phyloP scores from a whole-genome alignment of 2,329 filamentous ascomycete species.

The Talaromyces sp. region DNA sequence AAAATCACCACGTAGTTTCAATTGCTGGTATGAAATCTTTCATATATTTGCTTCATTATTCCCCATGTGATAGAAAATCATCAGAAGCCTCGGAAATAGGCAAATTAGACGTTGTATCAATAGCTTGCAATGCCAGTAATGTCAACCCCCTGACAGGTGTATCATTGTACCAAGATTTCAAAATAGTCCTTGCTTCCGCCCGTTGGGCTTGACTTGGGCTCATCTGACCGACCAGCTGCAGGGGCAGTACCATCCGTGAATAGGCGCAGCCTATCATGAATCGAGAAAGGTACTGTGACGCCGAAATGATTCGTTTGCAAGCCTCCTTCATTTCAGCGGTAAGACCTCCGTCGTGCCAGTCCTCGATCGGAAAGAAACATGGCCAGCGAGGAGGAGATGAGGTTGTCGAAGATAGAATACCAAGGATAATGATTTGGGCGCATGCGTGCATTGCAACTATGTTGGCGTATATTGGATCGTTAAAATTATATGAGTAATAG shows the following conservation, averaged over 20 bases:
- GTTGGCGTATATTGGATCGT: constrained; percentile 5
- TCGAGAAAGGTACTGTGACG: constrained; percentile 5
- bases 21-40: too few species aligned
- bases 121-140: not conserved
- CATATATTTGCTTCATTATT: not conserved
- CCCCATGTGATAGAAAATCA: not conserved
- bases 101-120: not conserved
- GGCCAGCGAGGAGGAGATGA: not conserved
- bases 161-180: constrained; percentile 11
- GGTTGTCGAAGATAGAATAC: not conserved
- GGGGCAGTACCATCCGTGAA: constrained; percentile 12
- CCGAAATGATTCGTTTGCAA: constrained; percentile 7
- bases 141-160: constrained; percentile 11
- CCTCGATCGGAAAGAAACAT: not conserved
- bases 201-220: constrained; percentile 1
- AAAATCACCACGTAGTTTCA: too few species aligned
- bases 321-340: not conserved
- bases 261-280: constrained; percentile 16
- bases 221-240: constrained; percentile 13
- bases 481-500: not conserved
- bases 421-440: constrained; percentile 5
- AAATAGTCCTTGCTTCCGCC: constrained; percentile 2
- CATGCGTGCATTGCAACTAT: constrained; percentile 10
- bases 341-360: not conserved
- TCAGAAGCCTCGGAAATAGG: not conserved